Evolutionary conservation across 1,139 yeast genomes (phyloP).

Genomic region (Nakaseomyces glabratus): DNA sequence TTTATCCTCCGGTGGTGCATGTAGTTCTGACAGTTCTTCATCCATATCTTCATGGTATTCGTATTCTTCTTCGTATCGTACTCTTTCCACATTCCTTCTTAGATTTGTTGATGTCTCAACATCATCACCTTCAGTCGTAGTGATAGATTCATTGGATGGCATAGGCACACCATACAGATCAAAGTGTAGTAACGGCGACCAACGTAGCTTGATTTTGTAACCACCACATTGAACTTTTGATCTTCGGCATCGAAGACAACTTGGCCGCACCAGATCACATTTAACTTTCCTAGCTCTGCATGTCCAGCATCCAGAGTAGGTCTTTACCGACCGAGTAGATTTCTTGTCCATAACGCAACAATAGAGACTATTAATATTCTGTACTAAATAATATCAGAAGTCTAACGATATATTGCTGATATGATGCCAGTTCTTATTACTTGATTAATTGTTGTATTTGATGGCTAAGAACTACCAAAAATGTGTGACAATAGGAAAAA

Average conservation of each 20-base stretch:
- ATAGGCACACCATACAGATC: constrained; percentile 33
- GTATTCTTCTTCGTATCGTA: constrained; percentile 56
- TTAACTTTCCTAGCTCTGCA: constrained; percentile 52
- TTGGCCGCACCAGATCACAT: constrained; percentile 48
- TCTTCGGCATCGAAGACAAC: constrained; percentile 44
- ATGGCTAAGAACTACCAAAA: too few relatives aligned
- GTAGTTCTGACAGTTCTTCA: constrained; percentile 52
- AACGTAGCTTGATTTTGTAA: constrained; percentile 67
- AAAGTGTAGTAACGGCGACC: constrained; percentile 56
- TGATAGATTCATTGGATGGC: constrained; percentile 25
- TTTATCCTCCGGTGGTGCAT: constrained; percentile 40
- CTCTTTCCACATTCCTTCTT: constrained; percentile 70
- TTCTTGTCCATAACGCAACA: too few relatives aligned
- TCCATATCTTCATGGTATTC: constrained; percentile 78
- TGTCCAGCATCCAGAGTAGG: constrained; percentile 57
- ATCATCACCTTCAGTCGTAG: constrained; percentile 9
- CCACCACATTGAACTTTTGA: constrained; percentile 67
- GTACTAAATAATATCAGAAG: too few relatives aligned
- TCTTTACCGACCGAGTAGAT: too few relatives aligned
- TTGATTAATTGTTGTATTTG: too few relatives aligned
- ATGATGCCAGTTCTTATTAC: too few relatives aligned
- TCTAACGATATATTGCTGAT: too few relatives aligned
- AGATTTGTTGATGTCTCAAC: constrained; percentile 24
- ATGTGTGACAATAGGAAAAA: too few relatives aligned
- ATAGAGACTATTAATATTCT: too few relatives aligned